Evolutionary conservation across 805 yeast genomes (phyloP).

Genomic region (Kodamaea kakaduensis): DNA sequence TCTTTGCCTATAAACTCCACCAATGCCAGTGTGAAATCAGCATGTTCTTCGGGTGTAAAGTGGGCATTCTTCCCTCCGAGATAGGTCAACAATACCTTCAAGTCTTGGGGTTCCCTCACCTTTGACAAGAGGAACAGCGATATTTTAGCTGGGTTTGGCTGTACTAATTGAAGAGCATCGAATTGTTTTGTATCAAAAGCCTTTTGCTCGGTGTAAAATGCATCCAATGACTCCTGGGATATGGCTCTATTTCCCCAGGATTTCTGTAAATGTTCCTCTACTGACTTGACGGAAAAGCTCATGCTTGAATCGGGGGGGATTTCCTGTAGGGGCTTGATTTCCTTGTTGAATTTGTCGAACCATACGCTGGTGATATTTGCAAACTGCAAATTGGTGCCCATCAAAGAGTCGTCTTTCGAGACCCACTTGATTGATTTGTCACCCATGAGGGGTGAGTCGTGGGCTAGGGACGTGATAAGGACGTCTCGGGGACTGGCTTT

Average conservation of each 20-base stretch:
- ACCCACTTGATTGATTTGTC: constrained; percentile 21
- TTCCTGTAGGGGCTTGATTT: constrained; percentile 15
- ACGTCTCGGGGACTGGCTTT: constrained; percentile 27
- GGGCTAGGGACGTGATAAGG: constrained; percentile 27
- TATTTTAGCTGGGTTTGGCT: constrained; percentile 4
- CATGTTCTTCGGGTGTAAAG: constrained; percentile 7
- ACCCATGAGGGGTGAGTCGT: constrained; percentile 27
- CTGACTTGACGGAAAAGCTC: constrained; percentile 2
- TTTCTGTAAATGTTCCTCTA: not conserved
- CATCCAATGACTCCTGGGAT: constrained; percentile 6
- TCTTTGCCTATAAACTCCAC: not conserved
- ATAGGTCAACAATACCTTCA: constrained; percentile 6
- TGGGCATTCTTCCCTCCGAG: constrained; percentile 2
- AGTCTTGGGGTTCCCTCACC: not conserved
- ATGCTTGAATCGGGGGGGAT: constrained; percentile 2
- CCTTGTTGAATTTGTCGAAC: constrained; percentile 25
- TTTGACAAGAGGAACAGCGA: constrained; percentile 2
- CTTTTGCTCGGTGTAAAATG: constrained; percentile 5
- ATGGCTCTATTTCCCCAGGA: constrained; percentile 1
- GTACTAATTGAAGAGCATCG: not conserved
- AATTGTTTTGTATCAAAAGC: constrained; percentile 1
- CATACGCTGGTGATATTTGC: constrained; percentile 27
- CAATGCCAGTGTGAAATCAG: constrained; percentile 12
- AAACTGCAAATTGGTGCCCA: constrained; percentile 23
- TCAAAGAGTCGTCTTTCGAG: constrained; percentile 13